Conservation (phyloP, 208 protist species). For the Leishmania gerbilli region DNA sequence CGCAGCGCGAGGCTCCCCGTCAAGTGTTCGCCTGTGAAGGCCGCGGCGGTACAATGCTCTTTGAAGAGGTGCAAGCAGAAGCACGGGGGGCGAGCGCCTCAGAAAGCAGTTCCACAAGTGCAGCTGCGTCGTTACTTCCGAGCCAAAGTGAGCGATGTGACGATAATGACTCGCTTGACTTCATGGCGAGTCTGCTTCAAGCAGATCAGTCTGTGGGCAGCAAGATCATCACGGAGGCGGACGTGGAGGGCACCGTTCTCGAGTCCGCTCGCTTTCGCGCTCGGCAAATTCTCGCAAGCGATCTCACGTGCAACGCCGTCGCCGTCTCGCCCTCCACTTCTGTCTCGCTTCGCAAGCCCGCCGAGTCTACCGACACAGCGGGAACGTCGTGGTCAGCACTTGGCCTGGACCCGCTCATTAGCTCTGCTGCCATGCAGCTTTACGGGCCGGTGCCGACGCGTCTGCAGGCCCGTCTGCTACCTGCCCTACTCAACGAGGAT, state of each 20-base stretch:
- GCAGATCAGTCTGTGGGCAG: conserved; percentile 39
- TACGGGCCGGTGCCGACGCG: conserved; percentile 59
- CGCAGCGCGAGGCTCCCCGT: conserved; percentile 31
- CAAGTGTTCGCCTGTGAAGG: conserved; percentile 53
- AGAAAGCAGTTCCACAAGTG: neutral
- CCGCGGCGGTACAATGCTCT: conserved; percentile 40
- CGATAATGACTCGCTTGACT: conserved; percentile 18
- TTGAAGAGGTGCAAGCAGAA: conserved; percentile 29
- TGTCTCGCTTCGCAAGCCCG: conserved; percentile 6
- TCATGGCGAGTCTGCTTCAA: conserved; percentile 19
- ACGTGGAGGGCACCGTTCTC: conserved; percentile 54
- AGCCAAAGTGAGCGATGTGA: neutral
- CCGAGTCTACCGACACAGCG: conserved; percentile 38
- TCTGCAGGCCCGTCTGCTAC: conserved; percentile 72
- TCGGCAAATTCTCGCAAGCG: conserved; percentile 37
- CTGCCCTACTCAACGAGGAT: conserved; percentile 76
- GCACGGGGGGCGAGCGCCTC: neutral
- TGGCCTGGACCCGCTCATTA: conserved; percentile 57
- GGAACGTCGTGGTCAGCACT: conserved; percentile 53
- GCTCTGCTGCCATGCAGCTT: conserved; percentile 34
- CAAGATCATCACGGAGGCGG: conserved; percentile 61
- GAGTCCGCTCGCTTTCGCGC: conserved; percentile 56
- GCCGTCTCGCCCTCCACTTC: neutral
- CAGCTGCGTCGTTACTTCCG: neutral
- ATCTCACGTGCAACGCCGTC: conserved; percentile 31